Percentiles rank a stretch among this genome's conserved stretches.
Evolutionary conservation across 2,329 filamentous ascomycete genomes (phyloP).

Genomic region (Beauveria scarabaeidicola): DNA sequence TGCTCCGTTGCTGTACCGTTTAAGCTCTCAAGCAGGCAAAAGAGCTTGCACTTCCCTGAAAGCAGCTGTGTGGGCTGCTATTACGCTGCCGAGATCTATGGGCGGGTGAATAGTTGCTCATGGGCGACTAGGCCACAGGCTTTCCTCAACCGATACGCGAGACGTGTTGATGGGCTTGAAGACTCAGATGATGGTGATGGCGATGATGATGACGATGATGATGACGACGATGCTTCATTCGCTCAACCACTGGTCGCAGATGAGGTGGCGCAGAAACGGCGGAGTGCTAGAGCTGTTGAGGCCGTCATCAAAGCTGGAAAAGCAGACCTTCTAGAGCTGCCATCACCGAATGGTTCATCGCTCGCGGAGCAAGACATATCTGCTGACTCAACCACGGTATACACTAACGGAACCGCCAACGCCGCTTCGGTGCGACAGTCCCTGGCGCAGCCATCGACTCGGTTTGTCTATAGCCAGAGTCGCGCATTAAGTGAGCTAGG

Average conservation of each 20-base stretch:
- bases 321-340: background rate
- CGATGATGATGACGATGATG: background rate
- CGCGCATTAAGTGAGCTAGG: background rate
- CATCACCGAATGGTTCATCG: background rate
- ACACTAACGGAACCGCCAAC: background rate
- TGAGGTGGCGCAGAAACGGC: background rate
- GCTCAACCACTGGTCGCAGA: too few relatives aligned
- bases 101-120: background rate
- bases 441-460: background rate
- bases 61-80: constrained; percentile 23
- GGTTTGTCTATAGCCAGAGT: background rate
- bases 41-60: constrained; percentile 15
- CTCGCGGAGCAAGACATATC: background rate
- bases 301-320: background rate
- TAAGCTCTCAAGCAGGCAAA: constrained; percentile 14
- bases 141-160: background rate
- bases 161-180: background rate
- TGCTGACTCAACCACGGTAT: too few relatives aligned
- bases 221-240: background rate
- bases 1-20: constrained; percentile 22
- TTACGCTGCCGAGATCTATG: constrained; percentile 18
- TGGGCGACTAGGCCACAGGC: background rate
- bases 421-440: background rate
- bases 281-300: background rate
- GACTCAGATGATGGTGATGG: background rate